Percentiles rank a stretch among this genome's conserved stretches.
Conservation (phyloP, 257 asterid genomes). For the Plantago ovata region DNA sequence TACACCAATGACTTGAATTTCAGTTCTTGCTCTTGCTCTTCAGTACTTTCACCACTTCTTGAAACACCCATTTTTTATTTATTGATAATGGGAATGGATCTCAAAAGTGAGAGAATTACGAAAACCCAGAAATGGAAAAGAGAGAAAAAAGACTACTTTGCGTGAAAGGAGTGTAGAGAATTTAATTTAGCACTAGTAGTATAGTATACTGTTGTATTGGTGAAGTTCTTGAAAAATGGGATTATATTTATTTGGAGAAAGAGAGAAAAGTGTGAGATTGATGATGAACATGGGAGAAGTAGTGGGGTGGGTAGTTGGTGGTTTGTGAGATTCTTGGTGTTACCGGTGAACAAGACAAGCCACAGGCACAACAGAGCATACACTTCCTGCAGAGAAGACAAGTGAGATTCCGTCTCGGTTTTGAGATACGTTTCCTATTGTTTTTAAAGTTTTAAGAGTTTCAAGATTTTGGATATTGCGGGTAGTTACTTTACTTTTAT, state of each 20-base stretch:
- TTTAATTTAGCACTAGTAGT: slow-evolving; percentile 10
- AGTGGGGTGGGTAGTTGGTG: slow-evolving; percentile 1
- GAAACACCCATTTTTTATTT: slow-evolving; percentile 50
- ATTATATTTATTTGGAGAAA: slow-evolving; percentile 30
- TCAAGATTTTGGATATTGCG: too few species aligned
- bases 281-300: slow-evolving; percentile 8
- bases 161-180: slow-evolving; percentile 52
- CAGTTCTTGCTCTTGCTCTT: slow-evolving; percentile 39
- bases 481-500: too few species aligned
- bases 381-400: slow-evolving; percentile 23
- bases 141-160: slow-evolving; percentile 53
- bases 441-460: too few species aligned
- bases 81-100: slow-evolving; percentile 19
- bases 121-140: slow-evolving; percentile 40
- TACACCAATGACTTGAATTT: slow-evolving; percentile 52
- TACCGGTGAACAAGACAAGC: slow-evolving; percentile 27
- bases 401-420: too few species aligned
- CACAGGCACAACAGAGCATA: slow-evolving; percentile 34
- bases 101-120: slow-evolving; percentile 29
- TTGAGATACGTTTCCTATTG: too few species aligned
- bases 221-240: slow-evolving; percentile 13
- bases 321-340: slow-evolving; percentile 25
- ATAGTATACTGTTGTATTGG: too few species aligned
- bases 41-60: slow-evolving; percentile 30
- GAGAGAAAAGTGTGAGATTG: slow-evolving; percentile 35